Base-by-base conservation (phyloP, 768 basidiomycete species). In the Naganishia randhawae region DNA sequence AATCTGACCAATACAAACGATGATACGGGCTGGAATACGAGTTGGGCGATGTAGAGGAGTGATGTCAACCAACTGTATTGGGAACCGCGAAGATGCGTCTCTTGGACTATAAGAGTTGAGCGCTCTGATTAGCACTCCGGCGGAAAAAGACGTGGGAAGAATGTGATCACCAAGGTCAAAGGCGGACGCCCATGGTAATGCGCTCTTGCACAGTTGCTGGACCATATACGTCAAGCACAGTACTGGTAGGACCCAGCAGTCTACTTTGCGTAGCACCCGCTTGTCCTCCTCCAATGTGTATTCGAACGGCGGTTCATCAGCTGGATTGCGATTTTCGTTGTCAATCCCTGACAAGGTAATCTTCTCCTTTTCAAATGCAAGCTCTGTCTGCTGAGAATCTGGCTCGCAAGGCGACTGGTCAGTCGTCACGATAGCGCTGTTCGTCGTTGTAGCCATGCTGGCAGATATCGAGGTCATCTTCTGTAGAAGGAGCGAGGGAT, bases 161-260 rank as follows among this genome's bases (percentile, higher is more conserved):
- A 8, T 29, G 1, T 9, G 5, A 22, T 51, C 50, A 54, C 53
- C 29, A 17, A 54, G 53, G 33, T 54, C 53, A 19, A 54, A 85
- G 9, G 84, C 82, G 7, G 84, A 82, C 0, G 84, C 81, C 69
- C 83, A 85, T 11, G 83, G 83, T 27, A 85, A 71, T 1, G 83
- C 82, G 1, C 82, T 83, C 81, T 85, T 69, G 63, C 65, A 62
- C 16, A 53, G 32, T 33, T 69, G 68, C 35, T 69, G 68, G 5
- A 69, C 17, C 27, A 9, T 19, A 25, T 50, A 50, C n/a, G 25
- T 25, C 9, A 50, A 25, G n/a, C 50, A 54, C 29, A 54, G 16
- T 2, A 25, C 22, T 3, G 53, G 53, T 13, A 54, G 32, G 10
- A 54, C n/a, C 53, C 53, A 54, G 11, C 2, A 8, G 32, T 75